Base-by-base conservation (phyloP, 495 filamentous ascomycete species). In the Penicillium ucsense region DNA sequence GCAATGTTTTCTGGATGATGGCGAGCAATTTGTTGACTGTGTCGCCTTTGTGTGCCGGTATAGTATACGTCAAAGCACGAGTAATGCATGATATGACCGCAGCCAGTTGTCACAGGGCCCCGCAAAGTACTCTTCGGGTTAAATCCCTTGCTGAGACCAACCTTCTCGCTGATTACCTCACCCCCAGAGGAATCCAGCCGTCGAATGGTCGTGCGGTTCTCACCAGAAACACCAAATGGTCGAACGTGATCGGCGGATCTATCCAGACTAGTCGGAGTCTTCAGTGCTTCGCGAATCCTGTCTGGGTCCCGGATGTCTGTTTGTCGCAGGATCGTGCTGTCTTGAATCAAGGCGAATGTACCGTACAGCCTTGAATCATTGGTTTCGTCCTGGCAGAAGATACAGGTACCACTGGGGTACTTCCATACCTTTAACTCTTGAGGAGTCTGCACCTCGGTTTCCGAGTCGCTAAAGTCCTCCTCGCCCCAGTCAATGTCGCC, bases 21-120 rank as follows among this genome's bases (percentile, higher is more conserved):
- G 4, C 92, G 79, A 10, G 94, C 89, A 61, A 97, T 92, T 56
- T 97, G 92, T 53, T 89, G 86, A 34, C 72, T 78, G 52, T 99
- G 94, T 39, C 92, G 80, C 43, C 88, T 79, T 41, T 80, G 72
- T 0, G 88, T 92, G 0, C 91, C 85, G 11, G 82, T 76, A 57
- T 84, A 84, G 65, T 96, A 97, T 31, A 82, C 77, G 53, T 96
- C 90, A 57, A 97, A 99, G 64, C 92, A 99, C 32, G 79, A 79
- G 59, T 87, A 99, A 60, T 99, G 92, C 92, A 99, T 99, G 52
- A 97, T 90, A 63, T 99, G 92, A 5, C 89, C 91, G 66, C 92
- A 99, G 31, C 91, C 87, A 36, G 87, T 88, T 6, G 89, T 81
- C 5, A 97, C 86, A 4, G 90, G 86, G 0, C 89, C 94, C n/a